Evolutionary conservation across 805 yeast species (phyloP).

Genomic region (Saccharomyces kudriavzevii): DNA sequence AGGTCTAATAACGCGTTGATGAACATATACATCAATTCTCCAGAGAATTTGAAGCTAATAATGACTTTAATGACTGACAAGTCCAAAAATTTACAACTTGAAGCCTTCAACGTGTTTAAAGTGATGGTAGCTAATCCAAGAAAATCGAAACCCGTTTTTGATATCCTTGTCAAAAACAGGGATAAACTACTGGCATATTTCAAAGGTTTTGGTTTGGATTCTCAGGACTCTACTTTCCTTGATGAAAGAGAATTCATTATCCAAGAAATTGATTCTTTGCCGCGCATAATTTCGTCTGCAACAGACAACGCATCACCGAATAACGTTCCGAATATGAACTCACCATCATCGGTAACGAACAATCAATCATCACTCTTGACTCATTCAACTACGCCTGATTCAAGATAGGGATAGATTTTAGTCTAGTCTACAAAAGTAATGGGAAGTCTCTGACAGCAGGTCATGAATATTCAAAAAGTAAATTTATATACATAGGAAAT

Average conservation of each 20-base stretch:
- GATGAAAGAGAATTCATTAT: conserved; percentile 80
- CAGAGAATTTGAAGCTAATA: conserved; percentile 74
- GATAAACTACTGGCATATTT: conserved; percentile 66
- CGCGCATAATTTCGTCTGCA: conserved; percentile 41
- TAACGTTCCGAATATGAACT: not conserved
- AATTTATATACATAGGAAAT: not conserved
- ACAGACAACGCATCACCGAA: conserved; percentile 4
- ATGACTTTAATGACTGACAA: conserved; percentile 85
- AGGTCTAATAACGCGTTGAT: conserved; percentile 65
- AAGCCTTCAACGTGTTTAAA: conserved; percentile 89
- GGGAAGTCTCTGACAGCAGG: not conserved
- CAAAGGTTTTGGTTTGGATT: conserved; percentile 49
- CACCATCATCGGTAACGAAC: not conserved
- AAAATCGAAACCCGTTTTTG: conserved; percentile 69
- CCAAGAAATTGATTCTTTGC: conserved; percentile 62
- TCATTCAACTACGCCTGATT: not conserved
- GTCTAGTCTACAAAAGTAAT: not conserved
- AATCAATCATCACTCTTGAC: not conserved
- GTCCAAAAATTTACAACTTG: conserved; percentile 80
- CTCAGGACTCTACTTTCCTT: conserved; percentile 53
- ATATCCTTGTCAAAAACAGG: conserved; percentile 76
- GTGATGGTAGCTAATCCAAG: conserved; percentile 95
- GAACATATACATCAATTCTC: conserved; percentile 68
- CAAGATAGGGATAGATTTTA: not conserved
- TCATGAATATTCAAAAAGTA: not conserved